These are phyloP conservation scores for Hypoxylon cercidicola DNA, from an alignment of 495 filamentous ascomycete species.

Conservation along the genomic window DNA sequence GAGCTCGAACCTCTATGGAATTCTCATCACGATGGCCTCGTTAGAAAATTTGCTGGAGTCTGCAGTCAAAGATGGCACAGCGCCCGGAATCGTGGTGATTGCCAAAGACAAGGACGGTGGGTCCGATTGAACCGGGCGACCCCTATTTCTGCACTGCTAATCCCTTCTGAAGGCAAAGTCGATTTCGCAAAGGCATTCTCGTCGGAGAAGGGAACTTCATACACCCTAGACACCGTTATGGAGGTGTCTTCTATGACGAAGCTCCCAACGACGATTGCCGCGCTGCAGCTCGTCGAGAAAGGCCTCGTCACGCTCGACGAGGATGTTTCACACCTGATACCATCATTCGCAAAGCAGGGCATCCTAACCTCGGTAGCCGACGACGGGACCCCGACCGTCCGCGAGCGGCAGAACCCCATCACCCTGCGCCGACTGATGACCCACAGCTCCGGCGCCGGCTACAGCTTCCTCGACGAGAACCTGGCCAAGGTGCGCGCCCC, in stretches of 20 bases:
- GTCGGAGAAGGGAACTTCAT: constrained; percentile 18
- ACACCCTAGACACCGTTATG: constrained; percentile 41
- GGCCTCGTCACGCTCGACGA: constrained; percentile 47
- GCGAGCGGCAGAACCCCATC: constrained; percentile 40
- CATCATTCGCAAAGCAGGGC: constrained; percentile 44
- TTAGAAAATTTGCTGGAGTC: constrained; percentile 25
- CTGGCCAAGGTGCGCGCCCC: constrained; percentile 32
- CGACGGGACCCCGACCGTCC: constrained; percentile 36
- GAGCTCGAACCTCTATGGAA: not conserved
- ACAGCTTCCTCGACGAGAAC: constrained; percentile 41
- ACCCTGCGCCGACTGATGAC: constrained; percentile 50
- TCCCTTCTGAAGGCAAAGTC: constrained; percentile 16
- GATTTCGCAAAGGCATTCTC: constrained; percentile 27
- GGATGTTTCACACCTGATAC: constrained; percentile 45
- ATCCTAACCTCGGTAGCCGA: constrained; percentile 45
- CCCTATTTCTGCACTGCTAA: constrained; percentile 2
- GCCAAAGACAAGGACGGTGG: constrained; percentile 28
- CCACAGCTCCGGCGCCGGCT: constrained; percentile 48
- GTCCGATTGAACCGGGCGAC: not conserved
- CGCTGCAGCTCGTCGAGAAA: constrained; percentile 52
- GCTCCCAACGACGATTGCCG: constrained; percentile 46
- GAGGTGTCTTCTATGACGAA: constrained; percentile 50
- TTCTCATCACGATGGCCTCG: constrained; percentile 12
- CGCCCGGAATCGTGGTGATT: constrained; percentile 29
- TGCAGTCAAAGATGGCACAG: constrained; percentile 25